Base-by-base conservation (phyloP, 2,329 filamentous ascomycete genomes). In the Curvularia sp. region DNA sequence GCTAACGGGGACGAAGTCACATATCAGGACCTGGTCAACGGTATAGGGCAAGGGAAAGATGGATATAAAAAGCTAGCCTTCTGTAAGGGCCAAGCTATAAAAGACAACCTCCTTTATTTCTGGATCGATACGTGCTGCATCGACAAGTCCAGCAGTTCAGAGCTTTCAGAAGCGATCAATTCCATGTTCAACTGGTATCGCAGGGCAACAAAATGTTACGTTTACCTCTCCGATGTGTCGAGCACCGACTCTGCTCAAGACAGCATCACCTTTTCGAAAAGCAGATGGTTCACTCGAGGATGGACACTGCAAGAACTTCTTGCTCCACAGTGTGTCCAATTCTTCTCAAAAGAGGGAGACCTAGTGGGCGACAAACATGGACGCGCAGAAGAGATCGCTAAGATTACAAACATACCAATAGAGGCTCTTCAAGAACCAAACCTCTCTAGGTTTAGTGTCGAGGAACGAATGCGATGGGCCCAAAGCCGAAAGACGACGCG, bases 391-490 rank as follows among this genome's bases (percentile, higher is more conserved):
- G 25, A 28, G 1, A 50, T 50, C 2, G 30, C 21, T 5, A 4
- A 41, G 15, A 41, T 30, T 12, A 41, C 48, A 19, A 15, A 9
- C 5, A 50, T 64, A 50, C 23, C 51, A 10, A 15, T 39, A 2
- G 19, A 48, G 12, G 64, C 63, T 34, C 56, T 65, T 7, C 19
- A 27, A 25, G 57, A 50, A 4, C 27, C 18, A 1, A 3, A 32
- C 10, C 10, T 61, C n/a, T 61, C 59, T 6, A 18, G 43, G 13
- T 64, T 56, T 49, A 63, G 56, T 38, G 32, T 68, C 30, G 54
- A 53, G 2, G 41, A 66, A 10, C 54, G 64, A 2, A 57, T 67
- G 39, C 49, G 27, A 12, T 69, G 64, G 64, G 60, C 59, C 48
- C 45, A 55, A 23, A 23, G 39, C 15, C 55, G 66, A 12, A 15